These are phyloP conservation scores for Triticum monococcum DNA, from an alignment of 176 grass and related monocot species.

Conservation along the genomic window DNA sequence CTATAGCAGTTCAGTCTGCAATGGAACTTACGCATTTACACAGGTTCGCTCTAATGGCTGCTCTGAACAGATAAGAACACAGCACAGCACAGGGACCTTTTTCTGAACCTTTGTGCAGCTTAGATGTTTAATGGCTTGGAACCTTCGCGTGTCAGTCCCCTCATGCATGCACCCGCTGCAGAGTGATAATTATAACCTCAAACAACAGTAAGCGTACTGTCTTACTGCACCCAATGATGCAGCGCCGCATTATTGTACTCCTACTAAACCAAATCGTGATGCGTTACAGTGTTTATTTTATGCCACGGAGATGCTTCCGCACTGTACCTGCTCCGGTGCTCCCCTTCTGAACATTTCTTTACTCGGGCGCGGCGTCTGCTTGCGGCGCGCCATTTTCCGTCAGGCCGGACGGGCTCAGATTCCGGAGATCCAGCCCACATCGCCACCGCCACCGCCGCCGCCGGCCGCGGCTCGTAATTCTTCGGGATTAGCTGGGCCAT, in stretches of 20 bases:
- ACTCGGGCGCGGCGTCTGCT: slow-evolving; percentile 13
- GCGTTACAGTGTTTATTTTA: neutral
- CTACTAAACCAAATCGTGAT: neutral
- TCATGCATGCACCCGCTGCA: no score
- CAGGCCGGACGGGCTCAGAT: no score
- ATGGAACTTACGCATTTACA: neutral
- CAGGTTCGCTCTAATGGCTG: neutral
- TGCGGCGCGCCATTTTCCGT: no score
- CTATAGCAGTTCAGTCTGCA: neutral
- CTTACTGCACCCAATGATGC: slow-evolving; percentile 24
- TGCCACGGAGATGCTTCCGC: slow-evolving; percentile 26
- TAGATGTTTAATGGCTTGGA: slow-evolving; percentile 38
- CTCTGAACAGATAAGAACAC: neutral
- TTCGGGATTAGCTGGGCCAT: neutral
- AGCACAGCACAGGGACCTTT: neutral
- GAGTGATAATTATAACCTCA: no score
- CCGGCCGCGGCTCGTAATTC: neutral
- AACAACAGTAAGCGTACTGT: neutral
- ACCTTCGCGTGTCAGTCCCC: slow-evolving; percentile 46
- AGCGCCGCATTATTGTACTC: neutral
- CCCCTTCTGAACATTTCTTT: slow-evolving; percentile 14
- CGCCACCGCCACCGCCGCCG: no score
- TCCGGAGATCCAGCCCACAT: no score
- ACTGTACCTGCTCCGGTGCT: neutral
- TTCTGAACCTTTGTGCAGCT: slow-evolving; percentile 23